Conservation (phyloP, 768 basidiomycete genomes). For the Kwoniella sp. region DNA sequence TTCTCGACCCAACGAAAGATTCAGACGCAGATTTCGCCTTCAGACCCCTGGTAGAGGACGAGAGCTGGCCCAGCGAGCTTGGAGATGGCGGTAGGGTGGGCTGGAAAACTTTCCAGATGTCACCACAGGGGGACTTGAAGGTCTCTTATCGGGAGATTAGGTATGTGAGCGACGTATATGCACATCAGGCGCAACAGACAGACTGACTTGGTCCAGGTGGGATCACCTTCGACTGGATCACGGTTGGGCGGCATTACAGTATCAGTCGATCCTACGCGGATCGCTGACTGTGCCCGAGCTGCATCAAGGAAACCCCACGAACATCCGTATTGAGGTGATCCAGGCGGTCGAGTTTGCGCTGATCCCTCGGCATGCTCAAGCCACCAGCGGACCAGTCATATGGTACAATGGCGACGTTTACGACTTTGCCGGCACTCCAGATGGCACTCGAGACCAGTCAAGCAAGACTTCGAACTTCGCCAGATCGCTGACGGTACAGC, state of each 20-base stretch:
- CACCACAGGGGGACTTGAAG: slow-evolving; percentile 28
- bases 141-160: slow-evolving; percentile 30
- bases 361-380: slow-evolving; percentile 51
- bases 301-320: slow-evolving; percentile 54
- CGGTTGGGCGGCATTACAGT: slow-evolving; percentile 83
- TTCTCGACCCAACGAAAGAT: slow-evolving; percentile 9
- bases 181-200: not conserved
- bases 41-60: slow-evolving; percentile 8
- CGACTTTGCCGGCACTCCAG: slow-evolving; percentile 53
- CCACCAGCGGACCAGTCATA: slow-evolving; percentile 48
- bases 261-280: slow-evolving; percentile 66
- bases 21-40: slow-evolving; percentile 33
- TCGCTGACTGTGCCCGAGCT: slow-evolving; percentile 56
- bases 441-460: slow-evolving; percentile 49
- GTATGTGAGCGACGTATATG: slow-evolving; percentile 8
- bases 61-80: slow-evolving; percentile 38
- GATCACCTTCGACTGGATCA: slow-evolving; percentile 65
- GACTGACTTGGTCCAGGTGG: slow-evolving; percentile 57
- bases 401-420: slow-evolving; percentile 93
- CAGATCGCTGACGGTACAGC: slow-evolving; percentile 50
- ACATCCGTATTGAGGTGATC: slow-evolving; percentile 60
- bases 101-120: slow-evolving; percentile 27
- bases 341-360: slow-evolving; percentile 76
- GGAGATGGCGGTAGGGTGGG: slow-evolving; percentile 26
- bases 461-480: slow-evolving; percentile 55